Conservation (phyloP, 1,284 basidiomycete species). For the Phlebopus sp. region DNA sequence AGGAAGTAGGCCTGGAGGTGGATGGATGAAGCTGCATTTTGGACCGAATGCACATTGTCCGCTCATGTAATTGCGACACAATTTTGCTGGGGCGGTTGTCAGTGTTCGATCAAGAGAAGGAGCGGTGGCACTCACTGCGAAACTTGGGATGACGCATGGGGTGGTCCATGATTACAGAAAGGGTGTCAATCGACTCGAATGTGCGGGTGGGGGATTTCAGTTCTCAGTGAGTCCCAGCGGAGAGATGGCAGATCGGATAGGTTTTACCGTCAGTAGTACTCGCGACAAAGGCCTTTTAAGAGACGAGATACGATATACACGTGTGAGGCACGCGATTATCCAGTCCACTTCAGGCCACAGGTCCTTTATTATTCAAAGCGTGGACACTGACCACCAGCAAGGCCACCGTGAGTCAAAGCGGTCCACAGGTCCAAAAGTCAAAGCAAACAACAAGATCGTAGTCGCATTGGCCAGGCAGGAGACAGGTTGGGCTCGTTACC, state of each 20-base stretch:
- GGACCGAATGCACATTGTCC: constrained; percentile 28
- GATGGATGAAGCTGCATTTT: constrained; percentile 33
- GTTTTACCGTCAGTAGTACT: constrained; percentile 11
- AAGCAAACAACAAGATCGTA: background rate
- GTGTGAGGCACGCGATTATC: constrained; percentile 34
- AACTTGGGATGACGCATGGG: constrained; percentile 25
- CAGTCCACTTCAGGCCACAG: constrained; percentile 13
- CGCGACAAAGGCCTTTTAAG: constrained; percentile 26
- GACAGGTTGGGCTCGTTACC: background rate
- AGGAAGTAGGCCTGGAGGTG: constrained; percentile 9
- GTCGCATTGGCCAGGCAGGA: background rate
- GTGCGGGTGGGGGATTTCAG: background rate
- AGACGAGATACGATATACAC: constrained; percentile 30
- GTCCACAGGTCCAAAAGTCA: constrained; percentile 3
- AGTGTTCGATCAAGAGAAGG: constrained; percentile 2
- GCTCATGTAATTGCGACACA: constrained; percentile 27
- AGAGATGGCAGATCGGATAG: constrained; percentile 5
- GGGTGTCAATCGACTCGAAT: background rate
- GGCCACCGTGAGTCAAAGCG: constrained; percentile 13
- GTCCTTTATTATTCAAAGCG: constrained; percentile 13
- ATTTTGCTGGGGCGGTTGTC: constrained; percentile 23
- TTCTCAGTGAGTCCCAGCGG: background rate
- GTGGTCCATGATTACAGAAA: constrained; percentile 3
- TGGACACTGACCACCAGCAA: constrained; percentile 5
- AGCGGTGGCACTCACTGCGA: constrained; percentile 28